Conservation (phyloP, 2,329 filamentous ascomycete genomes). For the Venturia asperata region DNA sequence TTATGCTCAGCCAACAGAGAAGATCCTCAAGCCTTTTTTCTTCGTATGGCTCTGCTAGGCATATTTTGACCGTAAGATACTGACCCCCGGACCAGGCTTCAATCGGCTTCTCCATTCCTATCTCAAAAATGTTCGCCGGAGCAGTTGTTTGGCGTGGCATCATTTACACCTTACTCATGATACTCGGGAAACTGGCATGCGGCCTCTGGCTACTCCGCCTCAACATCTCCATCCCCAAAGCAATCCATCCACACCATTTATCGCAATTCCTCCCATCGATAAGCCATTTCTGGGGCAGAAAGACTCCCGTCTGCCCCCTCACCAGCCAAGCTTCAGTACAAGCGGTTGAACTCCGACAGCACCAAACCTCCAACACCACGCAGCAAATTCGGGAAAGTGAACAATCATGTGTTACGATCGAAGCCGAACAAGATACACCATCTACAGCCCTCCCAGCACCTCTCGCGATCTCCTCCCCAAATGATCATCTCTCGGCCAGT, state of each 20-base stretch:
- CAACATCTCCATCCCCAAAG: background rate
- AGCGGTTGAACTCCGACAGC: background rate
- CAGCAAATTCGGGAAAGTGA: background rate
- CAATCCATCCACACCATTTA: background rate
- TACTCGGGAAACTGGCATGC: conserved; percentile 40
- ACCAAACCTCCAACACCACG: background rate
- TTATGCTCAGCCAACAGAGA: conserved; percentile 40
- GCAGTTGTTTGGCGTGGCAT: conserved; percentile 64
- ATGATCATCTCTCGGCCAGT: conserved; percentile 14
- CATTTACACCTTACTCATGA: conserved; percentile 66
- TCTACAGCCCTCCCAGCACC: background rate
- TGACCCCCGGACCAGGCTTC: conserved; percentile 58
- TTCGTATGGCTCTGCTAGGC: conserved; percentile 72
- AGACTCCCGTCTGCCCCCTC: background rate
- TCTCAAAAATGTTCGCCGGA: conserved; percentile 59
- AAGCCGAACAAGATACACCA: background rate
- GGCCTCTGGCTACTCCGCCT: conserved; percentile 36
- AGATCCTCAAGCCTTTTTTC: conserved; percentile 62
- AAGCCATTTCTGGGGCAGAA: conserved; percentile 1
- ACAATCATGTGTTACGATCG: background rate
- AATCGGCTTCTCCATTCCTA: conserved; percentile 72
- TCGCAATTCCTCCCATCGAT: background rate
- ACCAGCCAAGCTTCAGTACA: background rate
- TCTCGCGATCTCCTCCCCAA: conserved; percentile 22
- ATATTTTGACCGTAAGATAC: conserved; percentile 62